Evolutionary conservation across 2,329 filamentous ascomycete genomes (phyloP), one percentile per base, ranked within the genome.

Genomic region (Sclerotinia sclerotiorum): DNA sequence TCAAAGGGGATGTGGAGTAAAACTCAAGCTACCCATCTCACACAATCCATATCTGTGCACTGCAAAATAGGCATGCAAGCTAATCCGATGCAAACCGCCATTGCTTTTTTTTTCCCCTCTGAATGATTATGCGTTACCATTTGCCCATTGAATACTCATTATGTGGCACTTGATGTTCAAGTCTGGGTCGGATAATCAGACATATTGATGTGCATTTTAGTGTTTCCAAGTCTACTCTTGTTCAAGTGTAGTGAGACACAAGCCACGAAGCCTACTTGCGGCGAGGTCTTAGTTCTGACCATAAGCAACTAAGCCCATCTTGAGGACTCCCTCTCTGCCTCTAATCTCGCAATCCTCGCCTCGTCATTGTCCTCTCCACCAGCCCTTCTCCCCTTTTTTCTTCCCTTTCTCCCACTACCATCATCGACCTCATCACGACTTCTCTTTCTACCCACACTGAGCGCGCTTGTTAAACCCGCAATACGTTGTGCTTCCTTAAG

Each of bases 401-500:
- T 83, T 79, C 66, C 84, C 82, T 65, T 83, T 76, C 49, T 80
- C 80, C 78, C 44, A 79, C 81, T 74, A 42, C 65, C 56, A 35
- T 63, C 78, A 62, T 78, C 79, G 21, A 76, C 81, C 6, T 84
- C 80, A 51, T 84, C 81, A 67, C 82, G 79, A 48, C 81, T 81
- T 10, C 80, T 79, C 35, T 88, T 85, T 42, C 73, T 71, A 15
- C 70, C 65, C 10, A 57, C 68, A 49, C 72, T 63, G 19, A 58
- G 68, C 51, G 79, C 74, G 65, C 82, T 80, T 2, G 81, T 78
- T 65, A 87, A 76, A 55, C 85, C 82, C 56, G 87, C 83, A 78
- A 89, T 86, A 48, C 87, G 84, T 78, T 91, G 87, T 51, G 87
- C 86, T 78, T 92, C 90, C 74, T 88, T 89, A 17, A 89, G 81